phyloP scores from a whole-genome alignment of 805 yeast genomes.

The Wickerhamiella occidentalis region DNA sequence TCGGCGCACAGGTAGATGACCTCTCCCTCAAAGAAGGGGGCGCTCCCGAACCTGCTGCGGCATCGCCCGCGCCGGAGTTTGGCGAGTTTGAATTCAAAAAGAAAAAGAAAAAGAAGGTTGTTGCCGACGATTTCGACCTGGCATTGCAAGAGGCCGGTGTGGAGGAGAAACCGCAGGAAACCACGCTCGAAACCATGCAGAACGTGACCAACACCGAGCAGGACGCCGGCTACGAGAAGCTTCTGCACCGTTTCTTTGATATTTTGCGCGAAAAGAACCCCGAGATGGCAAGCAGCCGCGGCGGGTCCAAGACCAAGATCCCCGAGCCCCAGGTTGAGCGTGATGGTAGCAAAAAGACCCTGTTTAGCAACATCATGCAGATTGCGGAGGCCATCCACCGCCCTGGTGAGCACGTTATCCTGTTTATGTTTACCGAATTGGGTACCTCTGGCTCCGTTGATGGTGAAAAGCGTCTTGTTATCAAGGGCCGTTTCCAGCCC shows the following conservation, averaged over 20 bases:
- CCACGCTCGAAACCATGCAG: conserved; percentile 15
- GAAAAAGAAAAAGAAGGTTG: conserved; percentile 52
- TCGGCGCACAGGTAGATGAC: conserved; percentile 62
- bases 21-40: conserved; percentile 30
- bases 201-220: conserved; percentile 32
- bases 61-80: conserved; percentile 26
- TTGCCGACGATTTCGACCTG: conserved; percentile 72
- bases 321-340: conserved; percentile 96
- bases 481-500: conserved; percentile 96
- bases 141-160: conserved; percentile 86
- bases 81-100: conserved; percentile 45
- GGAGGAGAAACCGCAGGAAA: conserved; percentile 33
- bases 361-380: conserved; percentile 91
- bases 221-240: conserved; percentile 61
- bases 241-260: conserved; percentile 73
- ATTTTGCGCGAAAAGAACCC: conserved; percentile 90
- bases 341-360: conserved; percentile 94
- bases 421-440: conserved; percentile 92
- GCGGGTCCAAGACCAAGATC: conserved; percentile 83
- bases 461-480: conserved; percentile 92
- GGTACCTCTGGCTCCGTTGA: conserved; percentile 99
- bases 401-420: conserved; percentile 93
- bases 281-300: conserved; percentile 93
- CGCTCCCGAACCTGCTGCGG: conserved; percentile 41
- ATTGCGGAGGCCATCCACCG: conserved; percentile 90